Percentiles rank a stretch among this genome's conserved stretches.
Conservation (phyloP, 169 alveolate genomes). For the Theileria annulata region DNA sequence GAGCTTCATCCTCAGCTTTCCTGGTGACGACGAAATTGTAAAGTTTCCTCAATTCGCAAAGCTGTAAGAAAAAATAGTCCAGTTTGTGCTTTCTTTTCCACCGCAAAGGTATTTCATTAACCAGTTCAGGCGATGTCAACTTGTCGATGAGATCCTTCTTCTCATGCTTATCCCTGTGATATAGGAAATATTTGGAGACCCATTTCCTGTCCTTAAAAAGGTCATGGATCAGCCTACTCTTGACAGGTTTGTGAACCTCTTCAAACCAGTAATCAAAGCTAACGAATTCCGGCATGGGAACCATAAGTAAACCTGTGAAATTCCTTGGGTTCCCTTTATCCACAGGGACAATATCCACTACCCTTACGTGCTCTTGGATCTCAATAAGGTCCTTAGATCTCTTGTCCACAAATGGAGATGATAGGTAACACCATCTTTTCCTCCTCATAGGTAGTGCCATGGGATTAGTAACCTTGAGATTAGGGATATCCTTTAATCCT, state of each 20-base stretch:
- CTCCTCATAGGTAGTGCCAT: conserved; percentile 60
- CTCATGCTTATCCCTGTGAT: conserved; percentile 51
- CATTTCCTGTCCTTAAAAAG: conserved; percentile 30
- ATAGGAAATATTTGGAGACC: conserved; percentile 62
- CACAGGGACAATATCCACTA: conserved; percentile 60
- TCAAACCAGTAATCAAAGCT: conserved; percentile 70
- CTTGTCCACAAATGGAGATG: conserved; percentile 64
- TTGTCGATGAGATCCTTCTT: conserved; percentile 49
- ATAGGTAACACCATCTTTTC: conserved; percentile 57
- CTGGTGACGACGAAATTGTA: conserved; percentile 49
- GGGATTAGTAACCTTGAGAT: conserved; percentile 42
- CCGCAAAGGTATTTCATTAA: conserved; percentile 52
- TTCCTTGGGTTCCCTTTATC: not conserved
- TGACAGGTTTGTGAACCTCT: conserved; percentile 64
- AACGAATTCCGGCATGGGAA: conserved; percentile 60
- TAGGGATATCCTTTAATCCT: conserved; percentile 46
- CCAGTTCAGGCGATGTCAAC: conserved; percentile 56
- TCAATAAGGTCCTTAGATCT: conserved; percentile 65
- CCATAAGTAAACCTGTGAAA: conserved; percentile 54
- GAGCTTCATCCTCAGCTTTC: conserved; percentile 65
- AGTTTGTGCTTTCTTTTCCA: conserved; percentile 46
- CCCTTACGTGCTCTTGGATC: conserved; percentile 61
- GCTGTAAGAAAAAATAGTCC: conserved; percentile 58
- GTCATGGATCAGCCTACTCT: conserved; percentile 36
- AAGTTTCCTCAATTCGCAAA: conserved; percentile 55